These are phyloP conservation scores for Rhododendron ovatum DNA, from an alignment of 148 eudicot species.

Conservation along the genomic window DNA sequence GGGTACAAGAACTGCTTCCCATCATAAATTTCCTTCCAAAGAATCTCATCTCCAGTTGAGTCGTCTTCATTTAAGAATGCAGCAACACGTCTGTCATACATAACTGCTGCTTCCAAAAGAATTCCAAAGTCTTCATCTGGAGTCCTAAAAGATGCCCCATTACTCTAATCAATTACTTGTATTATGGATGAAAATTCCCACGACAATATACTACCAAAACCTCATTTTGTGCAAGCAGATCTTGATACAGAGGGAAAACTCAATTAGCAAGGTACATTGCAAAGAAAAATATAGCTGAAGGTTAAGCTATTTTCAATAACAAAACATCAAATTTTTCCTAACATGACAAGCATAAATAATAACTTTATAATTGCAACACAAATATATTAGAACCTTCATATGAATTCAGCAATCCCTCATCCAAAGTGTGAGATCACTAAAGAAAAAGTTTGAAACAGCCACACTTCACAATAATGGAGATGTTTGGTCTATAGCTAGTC, in stretches of 20 bases:
- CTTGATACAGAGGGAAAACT: background rate
- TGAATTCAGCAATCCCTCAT: background rate
- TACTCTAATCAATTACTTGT: background rate
- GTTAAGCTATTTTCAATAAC: background rate
- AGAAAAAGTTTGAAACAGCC: background rate
- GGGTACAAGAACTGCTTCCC: constrained; percentile 65
- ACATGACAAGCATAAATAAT: background rate
- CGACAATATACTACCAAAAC: background rate
- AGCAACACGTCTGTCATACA: constrained; percentile 97
- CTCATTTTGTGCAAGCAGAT: background rate
- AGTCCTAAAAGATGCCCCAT: constrained; percentile 53
- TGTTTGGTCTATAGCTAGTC: background rate
- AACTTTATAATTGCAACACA: background rate
- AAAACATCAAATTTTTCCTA: background rate
- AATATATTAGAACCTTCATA: background rate
- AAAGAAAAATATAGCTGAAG: background rate
- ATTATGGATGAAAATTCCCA: background rate
- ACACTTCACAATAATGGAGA: background rate
- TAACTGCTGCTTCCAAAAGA: constrained; percentile 94
- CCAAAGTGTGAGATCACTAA: background rate
- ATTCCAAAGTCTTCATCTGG: constrained; percentile 96
- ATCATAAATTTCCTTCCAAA: constrained; percentile 54
- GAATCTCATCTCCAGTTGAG: constrained; percentile 43
- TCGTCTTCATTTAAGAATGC: constrained; percentile 79
- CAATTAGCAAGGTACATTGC: background rate